A percentile compares a stretch with the other conserved stretches of the same genome.
These are phyloP conservation scores for Zygoascus biomembranicola DNA, from an alignment of 805 yeast species.

Conservation along the genomic window DNA sequence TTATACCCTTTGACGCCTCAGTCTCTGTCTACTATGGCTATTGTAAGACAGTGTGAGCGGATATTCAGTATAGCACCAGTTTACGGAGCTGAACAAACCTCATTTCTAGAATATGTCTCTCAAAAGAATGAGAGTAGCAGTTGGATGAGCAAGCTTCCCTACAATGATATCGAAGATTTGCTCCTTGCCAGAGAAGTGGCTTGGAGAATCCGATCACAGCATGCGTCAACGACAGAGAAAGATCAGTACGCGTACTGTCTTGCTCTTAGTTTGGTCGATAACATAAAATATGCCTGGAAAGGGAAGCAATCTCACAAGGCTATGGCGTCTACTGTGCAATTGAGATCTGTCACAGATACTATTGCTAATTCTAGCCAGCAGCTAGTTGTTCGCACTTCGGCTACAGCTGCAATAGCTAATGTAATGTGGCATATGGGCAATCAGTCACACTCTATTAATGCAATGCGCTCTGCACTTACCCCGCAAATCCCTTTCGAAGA, in stretches of 20 bases:
- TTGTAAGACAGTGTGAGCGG: neutral
- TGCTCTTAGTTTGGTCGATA: slow-evolving; percentile 2
- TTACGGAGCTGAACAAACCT: neutral
- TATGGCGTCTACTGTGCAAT: slow-evolving; percentile 16
- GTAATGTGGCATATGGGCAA: slow-evolving; percentile 62
- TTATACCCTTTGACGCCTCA: neutral
- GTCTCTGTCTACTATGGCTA: neutral
- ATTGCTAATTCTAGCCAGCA: neutral
- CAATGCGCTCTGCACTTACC: slow-evolving; percentile 34
- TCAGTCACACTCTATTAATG: slow-evolving; percentile 45
- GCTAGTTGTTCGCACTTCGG: slow-evolving; percentile 11
- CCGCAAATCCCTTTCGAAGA: slow-evolving; percentile 1
- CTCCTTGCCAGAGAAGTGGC: slow-evolving; percentile 7
- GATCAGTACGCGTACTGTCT: neutral
- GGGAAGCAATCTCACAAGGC: slow-evolving; percentile 18
- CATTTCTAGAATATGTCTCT: neutral
- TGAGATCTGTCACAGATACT: slow-evolving; percentile 12
- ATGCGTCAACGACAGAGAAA: neutral
- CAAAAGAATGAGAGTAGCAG: neutral
- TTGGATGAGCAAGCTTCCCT: slow-evolving; percentile 2
- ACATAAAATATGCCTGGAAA: slow-evolving; percentile 12
- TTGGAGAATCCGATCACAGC: slow-evolving; percentile 4
- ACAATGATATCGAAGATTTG: slow-evolving; percentile 5
- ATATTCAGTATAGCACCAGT: neutral
- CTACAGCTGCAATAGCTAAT: slow-evolving; percentile 45